Base-by-base conservation (phyloP, 108 stramenopile genomes). In the Schizochytrium sp. region DNA sequence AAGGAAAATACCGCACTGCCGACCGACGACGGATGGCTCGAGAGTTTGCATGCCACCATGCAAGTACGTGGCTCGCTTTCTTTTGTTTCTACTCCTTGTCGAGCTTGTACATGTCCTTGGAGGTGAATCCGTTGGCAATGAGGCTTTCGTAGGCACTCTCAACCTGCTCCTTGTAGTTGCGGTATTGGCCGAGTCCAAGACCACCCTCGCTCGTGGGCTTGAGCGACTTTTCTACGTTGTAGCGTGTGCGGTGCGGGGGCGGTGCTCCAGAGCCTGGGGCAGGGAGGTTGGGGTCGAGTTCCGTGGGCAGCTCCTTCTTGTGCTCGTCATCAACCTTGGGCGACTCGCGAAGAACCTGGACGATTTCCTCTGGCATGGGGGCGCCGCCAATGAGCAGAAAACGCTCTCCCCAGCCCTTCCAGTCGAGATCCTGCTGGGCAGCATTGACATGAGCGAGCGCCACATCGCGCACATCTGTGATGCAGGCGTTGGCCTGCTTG, bases 51-150 rank as follows among this genome's bases (percentile, higher is more conserved):
- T 34, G 34, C 34, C 34, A 34, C 34, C 34, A 34, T 34, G 34
- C 55, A 16, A 69, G 63, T 23, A 4, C 63, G 63, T 23, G 63
- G 34, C 18, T 14, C 41, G 41, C 63, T 69, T 69, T n/a, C n/a
- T n/a, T n/a, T n/a, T n/a, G n/a, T n/a, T 59, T 23, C n/a, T 59
- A 69, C 63, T 69, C 63, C 63, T 83, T 83, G 51, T 83, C 76
- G 48, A 83, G 51, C 45, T 21, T 83, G 76, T 83, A 83, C 25
- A 25, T 47, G 4, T 83, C 76, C 76, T 53, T 47, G 76, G 76
- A 83, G 51, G 19, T 28, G 28, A 83, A 83, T 8, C 76, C 76
- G 51, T 83, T 83, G 18, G 19, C 51, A 18, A 83, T 47, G n/a
- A 53, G n/a, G 51, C 48, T 53, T 23, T 83, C 76, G 48, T 53